Base-by-base conservation (phyloP, 2,329 filamentous ascomycete species). In the Fonsecaea nubica region DNA sequence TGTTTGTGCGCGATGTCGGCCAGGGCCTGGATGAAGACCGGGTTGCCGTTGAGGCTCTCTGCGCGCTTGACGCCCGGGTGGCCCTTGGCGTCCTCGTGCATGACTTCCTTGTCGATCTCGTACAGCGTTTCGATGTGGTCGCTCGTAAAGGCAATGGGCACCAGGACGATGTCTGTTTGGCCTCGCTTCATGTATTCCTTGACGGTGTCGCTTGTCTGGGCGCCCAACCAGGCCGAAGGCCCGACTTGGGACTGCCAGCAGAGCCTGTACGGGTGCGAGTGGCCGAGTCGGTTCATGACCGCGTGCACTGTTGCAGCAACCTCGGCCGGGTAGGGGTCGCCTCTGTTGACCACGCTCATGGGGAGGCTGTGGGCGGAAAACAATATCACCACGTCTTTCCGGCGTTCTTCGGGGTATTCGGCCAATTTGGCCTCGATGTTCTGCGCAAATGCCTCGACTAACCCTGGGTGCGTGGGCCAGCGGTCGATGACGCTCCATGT, bases 201-300 rank as follows among this genome's bases (percentile, higher is more conserved):
- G 10, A 99, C 95, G 0, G 93, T 94, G 71, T 90, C 88, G 67
- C 90, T 89, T 0, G 95, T 99, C 79, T 99, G 95, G 10, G 95
- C 93, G 25, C 95, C 95, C 8, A 99, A 85, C 95, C 95, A 99
- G 21, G 95, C 91, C 33, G 90, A 92, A 0, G 96, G 95, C 7
- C 96, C 95, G 69, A 99, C 95, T 80, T 99, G 95, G 4, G 93
- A 97, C 79, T 99, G 95, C 95, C 95, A 99, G 75, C 93, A 95
- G 18, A 99, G 84, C 62, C 95, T 89, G 80, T 97, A 98, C 5
- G 91, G 92, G 80, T 99, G 95, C 68, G 88, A 90, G 79, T 95
- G 93, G 36, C 89, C 90, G 13, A 99, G 85, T 57, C 92, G 86
- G 77, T 96, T 87, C 91, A 97, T 97, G n/a, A 99, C 94, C 2